Percentiles rank a stretch among this genome's conserved stretches.
Conservation (phyloP, 768 basidiomycete genomes). For the Fistulinella prunicolor region DNA sequence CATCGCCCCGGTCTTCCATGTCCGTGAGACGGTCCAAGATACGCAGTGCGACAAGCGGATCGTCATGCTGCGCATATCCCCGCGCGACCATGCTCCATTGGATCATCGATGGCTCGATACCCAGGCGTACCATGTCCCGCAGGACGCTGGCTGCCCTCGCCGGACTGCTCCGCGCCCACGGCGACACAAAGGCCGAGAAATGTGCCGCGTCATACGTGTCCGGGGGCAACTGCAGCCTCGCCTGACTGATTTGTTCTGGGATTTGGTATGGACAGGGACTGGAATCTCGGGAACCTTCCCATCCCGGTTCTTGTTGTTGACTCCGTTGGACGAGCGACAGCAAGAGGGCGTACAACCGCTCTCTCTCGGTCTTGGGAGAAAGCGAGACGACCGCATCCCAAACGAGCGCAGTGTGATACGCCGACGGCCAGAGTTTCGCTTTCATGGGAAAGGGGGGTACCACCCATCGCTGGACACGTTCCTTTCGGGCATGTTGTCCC, state of each 20-base stretch:
- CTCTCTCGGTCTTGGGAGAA: conserved; percentile 21
- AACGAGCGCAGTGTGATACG: conserved; percentile 34
- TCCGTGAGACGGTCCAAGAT: conserved; percentile 45
- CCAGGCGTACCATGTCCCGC: conserved; percentile 49
- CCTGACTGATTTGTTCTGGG: not conserved
- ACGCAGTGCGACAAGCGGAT: conserved; percentile 34
- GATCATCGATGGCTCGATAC: conserved; percentile 43
- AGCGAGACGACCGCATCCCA: conserved; percentile 32
- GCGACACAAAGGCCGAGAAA: conserved; percentile 55
- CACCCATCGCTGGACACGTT: not conserved
- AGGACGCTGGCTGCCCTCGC: conserved; percentile 40
- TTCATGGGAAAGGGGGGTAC: not conserved
- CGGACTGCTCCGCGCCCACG: conserved; percentile 33
- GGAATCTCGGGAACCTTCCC: not conserved
- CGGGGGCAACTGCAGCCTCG: conserved; percentile 19
- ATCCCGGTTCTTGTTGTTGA: not conserved
- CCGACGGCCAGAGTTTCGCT: conserved; percentile 32
- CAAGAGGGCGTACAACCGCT: conserved; percentile 45
- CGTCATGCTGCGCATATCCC: conserved; percentile 41
- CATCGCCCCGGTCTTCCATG: not conserved
- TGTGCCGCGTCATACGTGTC: conserved; percentile 34
- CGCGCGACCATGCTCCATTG: conserved; percentile 51
- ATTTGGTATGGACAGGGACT: not conserved
- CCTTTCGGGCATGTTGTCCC: conserved; percentile 5
- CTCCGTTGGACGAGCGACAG: conserved; percentile 23